Conservation (phyloP, 2,329 filamentous ascomycete species). For the Botrytis squamosa region DNA sequence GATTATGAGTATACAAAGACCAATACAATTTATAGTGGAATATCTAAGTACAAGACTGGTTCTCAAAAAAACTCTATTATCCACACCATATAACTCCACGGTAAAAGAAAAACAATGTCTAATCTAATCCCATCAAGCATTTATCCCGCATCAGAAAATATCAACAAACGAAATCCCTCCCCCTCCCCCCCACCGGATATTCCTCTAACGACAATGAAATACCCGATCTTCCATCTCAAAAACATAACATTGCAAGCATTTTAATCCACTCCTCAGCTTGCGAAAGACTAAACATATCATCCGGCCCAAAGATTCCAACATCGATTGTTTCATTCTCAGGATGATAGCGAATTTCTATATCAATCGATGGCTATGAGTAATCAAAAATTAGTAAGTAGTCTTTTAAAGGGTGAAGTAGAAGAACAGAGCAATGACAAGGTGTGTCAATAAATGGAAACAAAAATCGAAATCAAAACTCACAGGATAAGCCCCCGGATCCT, state of each 20-base stretch:
- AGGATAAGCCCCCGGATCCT: slow-evolving; percentile 27
- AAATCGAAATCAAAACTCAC: slow-evolving; percentile 26
- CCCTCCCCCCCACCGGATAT: too few relatives aligned
- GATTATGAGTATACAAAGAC: background rate
- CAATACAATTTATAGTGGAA: background rate
- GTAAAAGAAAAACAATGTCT: background rate
- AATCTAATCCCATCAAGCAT: background rate
- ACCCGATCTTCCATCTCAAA: background rate
- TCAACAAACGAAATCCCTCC: background rate
- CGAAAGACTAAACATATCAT: slow-evolving; percentile 27
- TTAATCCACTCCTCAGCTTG: slow-evolving; percentile 25
- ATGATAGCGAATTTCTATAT: slow-evolving; percentile 37
- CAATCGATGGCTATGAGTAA: slow-evolving; percentile 34
- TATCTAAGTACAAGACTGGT: background rate
- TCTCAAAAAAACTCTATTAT: background rate
- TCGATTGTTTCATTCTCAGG: slow-evolving; percentile 28
- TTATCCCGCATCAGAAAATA: background rate
- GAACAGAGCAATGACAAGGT: background rate
- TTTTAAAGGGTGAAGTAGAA: background rate
- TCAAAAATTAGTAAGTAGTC: background rate
- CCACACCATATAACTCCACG: background rate
- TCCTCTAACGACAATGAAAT: background rate
- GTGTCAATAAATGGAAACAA: background rate
- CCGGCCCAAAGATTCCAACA: slow-evolving; percentile 37
- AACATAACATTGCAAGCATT: background rate